Base-by-base conservation (phyloP, 2,329 filamentous ascomycete species). In the Monilinia vaccinii-corymbosi region DNA sequence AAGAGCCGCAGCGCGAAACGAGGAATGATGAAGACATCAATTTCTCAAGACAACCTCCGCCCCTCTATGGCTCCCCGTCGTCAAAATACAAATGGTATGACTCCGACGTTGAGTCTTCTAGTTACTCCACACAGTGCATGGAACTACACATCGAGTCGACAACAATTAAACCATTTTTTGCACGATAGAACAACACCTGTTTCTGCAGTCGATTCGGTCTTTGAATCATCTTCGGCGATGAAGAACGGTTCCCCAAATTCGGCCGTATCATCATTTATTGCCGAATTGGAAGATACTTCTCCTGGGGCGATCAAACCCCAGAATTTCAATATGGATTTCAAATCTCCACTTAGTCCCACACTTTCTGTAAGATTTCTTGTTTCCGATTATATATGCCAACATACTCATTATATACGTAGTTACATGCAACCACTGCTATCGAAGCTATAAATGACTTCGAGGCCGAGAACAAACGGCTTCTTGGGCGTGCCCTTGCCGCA, bases 231-330 rank as follows among this genome's bases (percentile, higher is more conserved):
- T 18, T 61, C 62, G 3, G 56, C 48, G 45, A n/a, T 21, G 4
- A 44, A 58, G 3, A 52, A 55, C 16, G 53, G 52, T 13, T 68
- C 64, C 13, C 62, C 63, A 11, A 60, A 60, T 46, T 66, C 65
- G 1, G 63, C 63, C 7, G 51, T 53, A 36, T 64, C 65, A 16
- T 64, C 64, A 6, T 63, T 63, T 32, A 53, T 66, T 38, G 66
- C 65, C 4, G 68, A 70, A 45, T 45, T 70, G 5, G 68, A 71
- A 56, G 68, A 69, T 42, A 70, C 65, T 11, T 68, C 67, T 21
- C 61, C 62, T 11, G 49, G 55, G 4, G 48, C 62, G 40, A 55
- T 28, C 4, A 47, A 48, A 36, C 46, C 23, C 4, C 42, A 16
- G 23, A 34, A 44, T 16, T 3, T 45, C 16, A 14, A 31, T 9